Evolutionary conservation across 306 rosid species (phyloP).

Genomic region (Quillaja saponaria): DNA sequence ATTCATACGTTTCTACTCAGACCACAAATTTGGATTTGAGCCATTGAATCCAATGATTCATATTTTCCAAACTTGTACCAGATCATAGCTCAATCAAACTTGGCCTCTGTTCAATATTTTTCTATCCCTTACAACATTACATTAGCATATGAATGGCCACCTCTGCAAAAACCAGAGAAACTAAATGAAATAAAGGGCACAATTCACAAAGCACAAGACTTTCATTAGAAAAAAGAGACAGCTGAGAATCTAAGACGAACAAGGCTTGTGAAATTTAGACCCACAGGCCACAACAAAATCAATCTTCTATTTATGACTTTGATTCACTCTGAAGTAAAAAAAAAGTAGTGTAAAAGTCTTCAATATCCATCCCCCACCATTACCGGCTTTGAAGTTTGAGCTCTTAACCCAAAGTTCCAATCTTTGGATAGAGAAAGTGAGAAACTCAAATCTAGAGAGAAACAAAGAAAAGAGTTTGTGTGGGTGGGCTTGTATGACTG

Average conservation of each 20-base stretch:
- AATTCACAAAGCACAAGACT: conserved; percentile 64
- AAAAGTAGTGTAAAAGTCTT: not conserved
- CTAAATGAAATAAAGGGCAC: conserved; percentile 53
- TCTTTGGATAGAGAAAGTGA: conserved; percentile 38
- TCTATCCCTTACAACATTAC: not conserved
- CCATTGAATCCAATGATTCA: too few species aligned
- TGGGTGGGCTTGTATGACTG: conserved; percentile 26
- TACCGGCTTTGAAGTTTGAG: conserved; percentile 61
- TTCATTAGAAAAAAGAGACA: conserved; percentile 56
- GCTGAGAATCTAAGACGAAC: conserved; percentile 60
- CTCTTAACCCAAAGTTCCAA: conserved; percentile 48
- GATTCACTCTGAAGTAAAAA: conserved; percentile 1
- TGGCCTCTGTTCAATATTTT: conserved; percentile 20
- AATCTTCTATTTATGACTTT: conserved; percentile 36
- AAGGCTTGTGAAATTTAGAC: conserved; percentile 33
- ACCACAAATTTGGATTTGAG: too few species aligned
- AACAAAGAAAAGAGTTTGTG: conserved; percentile 22
- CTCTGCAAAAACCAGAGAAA: conserved; percentile 68
- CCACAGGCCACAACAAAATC: conserved; percentile 49
- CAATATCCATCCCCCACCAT: conserved; percentile 32
- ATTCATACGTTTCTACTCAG: too few species aligned
- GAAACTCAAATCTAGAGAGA: conserved; percentile 8
- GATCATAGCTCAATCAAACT: conserved; percentile 22
- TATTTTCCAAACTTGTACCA: not conserved
- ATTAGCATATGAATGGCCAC: conserved; percentile 65